Percentiles rank a stretch among this genome's conserved stretches.
These are phyloP conservation scores for Gymnopus androsaceus DNA, from an alignment of 1,284 basidiomycete species.

Conservation along the genomic window DNA sequence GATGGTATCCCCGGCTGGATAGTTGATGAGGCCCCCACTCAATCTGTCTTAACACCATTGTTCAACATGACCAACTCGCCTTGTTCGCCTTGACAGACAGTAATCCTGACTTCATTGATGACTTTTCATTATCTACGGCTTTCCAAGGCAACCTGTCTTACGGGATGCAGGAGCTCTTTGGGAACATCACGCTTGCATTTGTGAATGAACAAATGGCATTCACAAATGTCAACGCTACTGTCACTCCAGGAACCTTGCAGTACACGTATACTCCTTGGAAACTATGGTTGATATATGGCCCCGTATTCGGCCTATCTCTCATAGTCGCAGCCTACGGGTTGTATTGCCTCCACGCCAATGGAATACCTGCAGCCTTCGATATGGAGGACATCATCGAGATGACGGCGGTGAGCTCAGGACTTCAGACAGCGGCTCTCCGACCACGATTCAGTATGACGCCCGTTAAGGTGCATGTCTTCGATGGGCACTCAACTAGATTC, in stretches of 20 bases:
- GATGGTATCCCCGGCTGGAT: too few relatives aligned
- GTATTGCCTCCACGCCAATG: neutral
- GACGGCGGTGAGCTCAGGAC: neutral
- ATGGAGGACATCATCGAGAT: neutral
- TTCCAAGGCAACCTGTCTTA: neutral
- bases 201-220: neutral
- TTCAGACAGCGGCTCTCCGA: neutral
- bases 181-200: neutral
- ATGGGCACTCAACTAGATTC: too few relatives aligned
- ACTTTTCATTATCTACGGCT: neutral
- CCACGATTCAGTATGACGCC: neutral
- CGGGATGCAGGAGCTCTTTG: neutral
- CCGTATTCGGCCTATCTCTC: neutral
- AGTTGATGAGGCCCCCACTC: too few relatives aligned
- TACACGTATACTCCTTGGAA: neutral
- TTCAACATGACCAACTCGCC: too few relatives aligned
- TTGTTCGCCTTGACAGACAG: too few relatives aligned
- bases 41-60: too few relatives aligned
- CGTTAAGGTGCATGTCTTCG: too few relatives aligned
- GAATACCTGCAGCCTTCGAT: neutral
- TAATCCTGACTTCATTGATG: neutral
- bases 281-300: neutral
- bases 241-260: neutral
- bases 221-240: neutral
- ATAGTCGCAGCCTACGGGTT: neutral